Base-by-base conservation (phyloP, 2,329 filamentous ascomycete genomes). In the Tolypocladium ophioglossoides region DNA sequence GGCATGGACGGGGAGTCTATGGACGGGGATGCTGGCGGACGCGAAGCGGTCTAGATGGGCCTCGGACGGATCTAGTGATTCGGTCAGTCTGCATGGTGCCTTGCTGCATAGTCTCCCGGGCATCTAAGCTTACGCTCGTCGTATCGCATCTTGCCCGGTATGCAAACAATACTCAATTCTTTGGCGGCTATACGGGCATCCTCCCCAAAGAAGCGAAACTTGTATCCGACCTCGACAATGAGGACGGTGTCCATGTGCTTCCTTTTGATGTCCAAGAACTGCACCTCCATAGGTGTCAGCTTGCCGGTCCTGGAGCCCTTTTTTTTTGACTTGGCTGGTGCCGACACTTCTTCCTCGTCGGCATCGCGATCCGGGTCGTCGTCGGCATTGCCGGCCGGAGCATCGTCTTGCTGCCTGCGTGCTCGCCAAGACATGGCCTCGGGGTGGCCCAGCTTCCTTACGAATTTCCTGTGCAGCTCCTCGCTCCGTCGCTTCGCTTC, bases 201-300 rank as follows among this genome's bases (percentile, higher is more conserved):
- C 64, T 97, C 92, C 12, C 94, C 94, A 66, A 96, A 96, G 74
- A 99, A 96, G 37, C 88, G 85, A 72, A 95, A 99, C 68, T 99
- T 99, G 74, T 99, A 99, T 51, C 94, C 94, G 10, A 97, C 94
- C 68, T 99, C 92, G 52, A 97, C 85, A 14, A 97, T 87, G 53
- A 99, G 77, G 22, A 99, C 64, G 0, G 92, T 94, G 66, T 97
- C 94, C 74, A 90, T 79, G 66, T 97, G 85, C 62, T 92, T 89
- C 56, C 84, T 80, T 73, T 99, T 99, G 69, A 99, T 95, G 20
- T 95, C 91, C 7, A 99, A 78, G 55, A 96, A 87, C 64, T 97
- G 94, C 41, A 87, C 81, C 68, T 97, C 91, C 84, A 99, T 87
- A 0, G 94, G 94, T 0, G 94, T 99, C 56, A 99, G 79, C 67